Evolutionary conservation across 768 basidiomycete species (phyloP).

Genomic region (Imleria badia): DNA sequence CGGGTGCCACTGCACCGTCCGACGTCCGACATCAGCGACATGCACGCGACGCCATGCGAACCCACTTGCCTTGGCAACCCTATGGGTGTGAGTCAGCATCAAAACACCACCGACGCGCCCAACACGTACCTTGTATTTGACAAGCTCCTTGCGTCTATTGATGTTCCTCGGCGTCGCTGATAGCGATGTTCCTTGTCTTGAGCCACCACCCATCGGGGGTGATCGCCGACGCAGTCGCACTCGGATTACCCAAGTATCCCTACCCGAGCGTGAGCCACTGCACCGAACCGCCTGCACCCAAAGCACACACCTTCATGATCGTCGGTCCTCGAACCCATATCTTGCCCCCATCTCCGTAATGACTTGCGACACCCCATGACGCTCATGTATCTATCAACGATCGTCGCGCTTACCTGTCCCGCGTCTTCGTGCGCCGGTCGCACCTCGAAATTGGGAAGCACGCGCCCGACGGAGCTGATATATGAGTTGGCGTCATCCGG

Average conservation of each 20-base stretch:
- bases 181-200: conserved; percentile 84
- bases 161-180: conserved; percentile 70
- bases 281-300: not conserved
- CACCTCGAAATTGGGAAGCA: conserved; percentile 76
- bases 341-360: conserved; percentile 52
- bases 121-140: conserved; percentile 64
- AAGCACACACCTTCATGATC: conserved; percentile 68
- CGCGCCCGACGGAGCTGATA: conserved; percentile 63
- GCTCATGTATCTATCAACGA: not conserved
- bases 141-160: conserved; percentile 71
- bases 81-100: conserved; percentile 29
- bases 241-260: conserved; percentile 75
- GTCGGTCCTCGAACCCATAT: conserved; percentile 78
- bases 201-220: conserved; percentile 72
- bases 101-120: not conserved
- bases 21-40: not conserved
- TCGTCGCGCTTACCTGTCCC: conserved; percentile 34
- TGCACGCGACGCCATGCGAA: not conserved
- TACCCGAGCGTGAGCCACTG: no score
- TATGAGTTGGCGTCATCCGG: conserved; percentile 44
- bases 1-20: conserved; percentile 65
- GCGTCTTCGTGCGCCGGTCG: conserved; percentile 66
- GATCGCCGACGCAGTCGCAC: conserved; percentile 68
- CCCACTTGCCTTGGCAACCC: conserved; percentile 69
- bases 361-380: conserved; percentile 6